A percentile compares a stretch with the other conserved stretches of the same genome.
These are phyloP conservation scores for Hibiscus syriacus DNA, from an alignment of 345 rosid genomes.

Conservation along the genomic window DNA sequence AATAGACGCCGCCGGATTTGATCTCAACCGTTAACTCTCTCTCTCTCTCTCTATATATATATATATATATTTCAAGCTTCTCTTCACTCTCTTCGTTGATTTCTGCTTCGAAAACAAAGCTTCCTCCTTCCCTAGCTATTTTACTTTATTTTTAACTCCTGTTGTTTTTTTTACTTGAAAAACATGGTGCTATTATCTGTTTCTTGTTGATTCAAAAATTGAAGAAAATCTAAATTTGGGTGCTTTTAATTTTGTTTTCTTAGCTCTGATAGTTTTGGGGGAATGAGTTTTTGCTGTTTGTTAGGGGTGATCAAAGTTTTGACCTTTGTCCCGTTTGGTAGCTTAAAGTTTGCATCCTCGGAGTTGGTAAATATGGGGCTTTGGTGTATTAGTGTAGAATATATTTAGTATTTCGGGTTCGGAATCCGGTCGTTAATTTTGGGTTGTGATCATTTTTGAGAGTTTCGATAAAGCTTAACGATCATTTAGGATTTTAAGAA, in stretches of 20 bases:
- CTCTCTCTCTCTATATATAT: no score
- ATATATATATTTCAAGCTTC: slow-evolving; percentile 18
- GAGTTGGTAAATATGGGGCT: slow-evolving; percentile 26
- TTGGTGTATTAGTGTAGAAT: slow-evolving; percentile 9
- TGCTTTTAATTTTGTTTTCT: slow-evolving; percentile 2
- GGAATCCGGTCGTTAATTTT: slow-evolving; percentile 6
- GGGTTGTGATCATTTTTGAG: slow-evolving; percentile 15
- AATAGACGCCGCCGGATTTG: slow-evolving; percentile 68
- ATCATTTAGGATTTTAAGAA: no score
- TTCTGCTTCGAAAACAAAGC: background rate
- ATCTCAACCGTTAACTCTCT: slow-evolving; percentile 36
- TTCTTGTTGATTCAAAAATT: slow-evolving; percentile 5
- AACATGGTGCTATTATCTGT: background rate
- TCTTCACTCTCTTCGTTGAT: slow-evolving; percentile 4
- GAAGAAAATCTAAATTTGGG: background rate
- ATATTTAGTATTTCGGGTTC: slow-evolving; percentile 22
- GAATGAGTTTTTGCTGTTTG: no score
- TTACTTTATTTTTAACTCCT: background rate
- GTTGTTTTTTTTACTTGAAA: slow-evolving; percentile 6
- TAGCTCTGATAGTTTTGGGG: slow-evolving; percentile 11
- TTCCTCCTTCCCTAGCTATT: slow-evolving; percentile 12
- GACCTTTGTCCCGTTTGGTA: slow-evolving; percentile 28
- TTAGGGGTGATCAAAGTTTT: no score
- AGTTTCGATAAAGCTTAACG: slow-evolving; percentile 5
- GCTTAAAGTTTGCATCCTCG: background rate